These are phyloP conservation scores for Huntiella savannae DNA, from an alignment of 2,329 filamentous ascomycete species.

Conservation along the genomic window DNA sequence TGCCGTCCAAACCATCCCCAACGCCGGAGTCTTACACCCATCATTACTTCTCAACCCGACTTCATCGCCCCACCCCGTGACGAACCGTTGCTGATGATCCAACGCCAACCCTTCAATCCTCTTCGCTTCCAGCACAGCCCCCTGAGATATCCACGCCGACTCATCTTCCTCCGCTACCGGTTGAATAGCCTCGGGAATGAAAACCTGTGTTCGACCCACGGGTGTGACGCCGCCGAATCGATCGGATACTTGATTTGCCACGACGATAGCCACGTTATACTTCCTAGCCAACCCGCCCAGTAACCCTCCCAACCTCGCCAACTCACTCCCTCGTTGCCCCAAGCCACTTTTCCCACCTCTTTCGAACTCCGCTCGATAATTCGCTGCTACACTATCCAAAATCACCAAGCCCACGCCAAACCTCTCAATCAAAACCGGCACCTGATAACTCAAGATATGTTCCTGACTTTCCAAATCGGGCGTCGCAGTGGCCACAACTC, in stretches of 20 bases:
- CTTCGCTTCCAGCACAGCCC: neutral
- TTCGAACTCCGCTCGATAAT: slow-evolving; percentile 75
- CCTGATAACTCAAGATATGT: slow-evolving; percentile 81
- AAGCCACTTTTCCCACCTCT: slow-evolving; percentile 30
- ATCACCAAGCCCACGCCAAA: slow-evolving; percentile 66
- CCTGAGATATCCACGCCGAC: neutral
- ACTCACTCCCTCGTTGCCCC: slow-evolving; percentile 55
- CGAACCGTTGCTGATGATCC: slow-evolving; percentile 84
- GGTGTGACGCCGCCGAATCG: slow-evolving; percentile 36
- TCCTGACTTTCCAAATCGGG: slow-evolving; percentile 89
- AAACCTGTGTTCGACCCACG: slow-evolving; percentile 12
- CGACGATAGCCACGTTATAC: slow-evolving; percentile 64
- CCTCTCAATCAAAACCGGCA: slow-evolving; percentile 63
- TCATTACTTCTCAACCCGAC: slow-evolving; percentile 19
- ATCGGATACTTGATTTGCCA: slow-evolving; percentile 91
- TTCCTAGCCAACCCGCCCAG: slow-evolving; percentile 57
- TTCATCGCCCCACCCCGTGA: slow-evolving; percentile 83
- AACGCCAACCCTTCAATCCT: slow-evolving; percentile 40
- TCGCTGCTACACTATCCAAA: slow-evolving; percentile 82
- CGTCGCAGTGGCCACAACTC: slow-evolving; percentile 62
- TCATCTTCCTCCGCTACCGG: slow-evolving; percentile 6
- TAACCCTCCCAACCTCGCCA: slow-evolving; percentile 56
- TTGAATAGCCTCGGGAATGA: slow-evolving; percentile 16
- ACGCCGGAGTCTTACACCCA: slow-evolving; percentile 58
- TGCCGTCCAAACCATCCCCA: slow-evolving; percentile 81